phyloP scores from a whole-genome alignment of 2,329 filamentous ascomycete species.

The Fusarium temperatum region DNA sequence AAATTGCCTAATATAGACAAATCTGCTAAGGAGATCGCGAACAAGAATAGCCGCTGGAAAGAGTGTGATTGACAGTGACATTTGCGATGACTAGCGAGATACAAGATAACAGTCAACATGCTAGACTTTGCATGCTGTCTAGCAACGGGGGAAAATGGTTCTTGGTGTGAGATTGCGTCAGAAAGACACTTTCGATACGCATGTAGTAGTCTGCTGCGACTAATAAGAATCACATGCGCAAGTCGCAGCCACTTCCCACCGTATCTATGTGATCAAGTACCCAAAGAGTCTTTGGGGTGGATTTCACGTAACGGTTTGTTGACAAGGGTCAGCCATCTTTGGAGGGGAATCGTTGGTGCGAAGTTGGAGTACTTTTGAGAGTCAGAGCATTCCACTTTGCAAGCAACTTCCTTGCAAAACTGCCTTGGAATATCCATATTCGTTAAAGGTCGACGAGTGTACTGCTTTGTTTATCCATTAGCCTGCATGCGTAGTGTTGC shows the following conservation, averaged over 20 bases:
- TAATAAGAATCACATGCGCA: conserved; percentile 21
- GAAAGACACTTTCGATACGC: not conserved
- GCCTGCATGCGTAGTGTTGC: not conserved
- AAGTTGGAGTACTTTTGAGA: not conserved
- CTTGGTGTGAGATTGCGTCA: not conserved
- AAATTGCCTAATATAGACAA: conserved; percentile 15
- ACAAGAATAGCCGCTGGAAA: not conserved
- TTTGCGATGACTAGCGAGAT: not conserved
- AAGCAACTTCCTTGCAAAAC: not conserved
- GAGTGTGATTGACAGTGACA: not conserved
- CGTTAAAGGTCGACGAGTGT: not conserved
- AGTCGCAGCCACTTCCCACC: not conserved
- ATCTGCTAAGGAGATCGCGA: not conserved
- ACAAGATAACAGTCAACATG: not conserved
- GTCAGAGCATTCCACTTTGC: not conserved
- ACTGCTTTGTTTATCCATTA: not conserved
- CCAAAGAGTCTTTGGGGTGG: not conserved
- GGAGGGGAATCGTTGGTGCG: not conserved
- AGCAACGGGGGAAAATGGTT: not conserved
- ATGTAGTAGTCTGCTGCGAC: not conserved
- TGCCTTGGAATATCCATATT: not conserved
- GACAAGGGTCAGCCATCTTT: not conserved
- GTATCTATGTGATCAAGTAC: not conserved
- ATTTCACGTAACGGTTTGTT: not conserved
- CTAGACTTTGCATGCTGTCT: not conserved